Evolutionary conservation across 108 stramenopile species (phyloP).

Genomic region (Skeletonema costatum): DNA sequence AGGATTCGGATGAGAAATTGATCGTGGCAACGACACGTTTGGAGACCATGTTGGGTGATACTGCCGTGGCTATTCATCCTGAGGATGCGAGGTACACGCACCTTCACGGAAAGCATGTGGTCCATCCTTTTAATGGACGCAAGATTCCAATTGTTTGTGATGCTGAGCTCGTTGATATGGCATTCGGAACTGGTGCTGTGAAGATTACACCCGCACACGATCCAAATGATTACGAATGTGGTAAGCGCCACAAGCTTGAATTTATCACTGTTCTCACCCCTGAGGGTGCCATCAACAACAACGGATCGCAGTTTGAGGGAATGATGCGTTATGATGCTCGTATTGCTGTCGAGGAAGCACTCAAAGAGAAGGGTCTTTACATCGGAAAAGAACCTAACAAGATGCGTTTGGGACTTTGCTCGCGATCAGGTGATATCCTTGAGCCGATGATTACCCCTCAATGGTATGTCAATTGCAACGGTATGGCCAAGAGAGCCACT

Average conservation of each 20-base stretch:
- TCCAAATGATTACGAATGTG: conserved; percentile 99
- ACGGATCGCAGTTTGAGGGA: conserved; percentile 90
- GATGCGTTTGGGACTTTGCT: conserved; percentile 97
- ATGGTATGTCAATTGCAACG: conserved; percentile 97
- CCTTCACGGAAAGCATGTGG: conserved; percentile 93
- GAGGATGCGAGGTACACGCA: conserved; percentile 97
- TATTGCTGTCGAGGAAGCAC: conserved; percentile 93
- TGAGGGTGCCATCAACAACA: conserved; percentile 93
- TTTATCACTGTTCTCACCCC: conserved; percentile 90
- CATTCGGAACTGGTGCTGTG: conserved; percentile 98
- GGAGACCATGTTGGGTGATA: conserved; percentile 99
- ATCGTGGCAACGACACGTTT: conserved; percentile 99
- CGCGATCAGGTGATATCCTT: conserved; percentile 96
- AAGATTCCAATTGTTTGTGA: conserved; percentile 95
- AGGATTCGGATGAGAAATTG: conserved; percentile 90
- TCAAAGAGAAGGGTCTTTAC: conserved; percentile 93
- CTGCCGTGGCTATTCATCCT: conserved; percentile 98
- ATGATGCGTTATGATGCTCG: conserved; percentile 99
- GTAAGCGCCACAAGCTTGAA: conserved; percentile 93
- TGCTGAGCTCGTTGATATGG: conserved; percentile 95
- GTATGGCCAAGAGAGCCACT: conserved; percentile 93
- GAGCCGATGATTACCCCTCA: conserved; percentile 99
- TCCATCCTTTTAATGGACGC: conserved; percentile 97
- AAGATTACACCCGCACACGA: conserved; percentile 99
- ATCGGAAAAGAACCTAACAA: conserved; percentile 95